Conservation (phyloP, 148 eudicot genomes). For the Rhododendron simsii region DNA sequence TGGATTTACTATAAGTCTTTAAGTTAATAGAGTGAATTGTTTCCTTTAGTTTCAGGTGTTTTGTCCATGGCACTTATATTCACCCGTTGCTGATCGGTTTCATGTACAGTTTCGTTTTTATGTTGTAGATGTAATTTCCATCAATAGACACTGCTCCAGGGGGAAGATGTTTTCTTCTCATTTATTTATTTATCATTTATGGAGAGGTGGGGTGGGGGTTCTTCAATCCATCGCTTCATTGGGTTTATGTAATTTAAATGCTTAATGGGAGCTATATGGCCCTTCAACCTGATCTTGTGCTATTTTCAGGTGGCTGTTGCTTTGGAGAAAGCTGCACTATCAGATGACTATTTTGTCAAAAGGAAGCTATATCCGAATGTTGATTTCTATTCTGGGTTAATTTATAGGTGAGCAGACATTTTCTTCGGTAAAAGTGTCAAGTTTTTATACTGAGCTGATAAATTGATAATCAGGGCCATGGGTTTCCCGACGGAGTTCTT, state of each 20-base stretch:
- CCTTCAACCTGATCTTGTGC: background rate
- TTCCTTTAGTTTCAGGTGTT: background rate
- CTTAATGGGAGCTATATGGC: background rate
- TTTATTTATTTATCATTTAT: background rate
- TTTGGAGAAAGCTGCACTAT: slow-evolving; percentile 94
- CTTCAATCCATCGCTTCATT: background rate
- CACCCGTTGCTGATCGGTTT: background rate
- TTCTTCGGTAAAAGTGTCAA: background rate
- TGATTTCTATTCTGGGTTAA: slow-evolving; percentile 97
- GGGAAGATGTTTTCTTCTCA: background rate
- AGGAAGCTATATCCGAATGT: slow-evolving; percentile 97
- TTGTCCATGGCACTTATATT: background rate
- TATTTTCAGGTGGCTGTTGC: slow-evolving; percentile 88
- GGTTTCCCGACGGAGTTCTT: slow-evolving; percentile 98
- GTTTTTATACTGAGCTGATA: background rate
- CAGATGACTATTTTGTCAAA: slow-evolving; percentile 91
- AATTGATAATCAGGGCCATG: slow-evolving; percentile 67
- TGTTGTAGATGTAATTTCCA: background rate
- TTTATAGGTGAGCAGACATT: slow-evolving; percentile 63
- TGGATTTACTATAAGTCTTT: background rate
- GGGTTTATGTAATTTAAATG: background rate
- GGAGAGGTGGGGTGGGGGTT: background rate
- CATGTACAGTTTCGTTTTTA: background rate
- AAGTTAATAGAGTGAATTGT: background rate
- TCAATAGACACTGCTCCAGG: background rate